Conservation (phyloP, 768 basidiomycete genomes). For the Agrocybe praecox region DNA sequence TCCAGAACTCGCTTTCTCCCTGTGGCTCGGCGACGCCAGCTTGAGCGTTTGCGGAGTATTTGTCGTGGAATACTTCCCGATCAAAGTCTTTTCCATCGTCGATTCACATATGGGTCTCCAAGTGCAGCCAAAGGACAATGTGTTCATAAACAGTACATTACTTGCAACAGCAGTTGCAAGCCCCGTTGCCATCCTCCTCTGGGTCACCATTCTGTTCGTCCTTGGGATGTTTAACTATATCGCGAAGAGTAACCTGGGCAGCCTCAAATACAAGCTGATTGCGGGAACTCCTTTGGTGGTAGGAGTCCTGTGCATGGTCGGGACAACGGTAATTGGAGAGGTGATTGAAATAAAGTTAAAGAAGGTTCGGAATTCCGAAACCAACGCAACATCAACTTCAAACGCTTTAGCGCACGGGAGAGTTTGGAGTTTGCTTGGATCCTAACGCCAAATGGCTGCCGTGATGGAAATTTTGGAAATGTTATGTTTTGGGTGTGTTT, state of each 20-base stretch:
- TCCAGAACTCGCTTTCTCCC: slow-evolving; percentile 1
- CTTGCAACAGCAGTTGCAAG: background rate
- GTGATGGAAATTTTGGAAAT: no score
- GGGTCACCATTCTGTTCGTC: background rate
- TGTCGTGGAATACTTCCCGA: slow-evolving; percentile 14
- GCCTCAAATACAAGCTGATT: background rate
- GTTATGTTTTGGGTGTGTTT: no score
- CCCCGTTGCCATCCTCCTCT: background rate
- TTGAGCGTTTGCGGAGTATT: slow-evolving; percentile 8
- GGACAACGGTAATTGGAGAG: background rate
- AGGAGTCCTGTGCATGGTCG: background rate
- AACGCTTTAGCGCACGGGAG: no score
- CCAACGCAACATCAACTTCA: no score
- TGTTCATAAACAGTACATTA: background rate
- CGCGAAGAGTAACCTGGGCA: background rate
- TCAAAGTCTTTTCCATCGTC: background rate
- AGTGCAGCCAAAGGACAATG: background rate
- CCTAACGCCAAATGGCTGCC: no score
- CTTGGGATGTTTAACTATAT: background rate
- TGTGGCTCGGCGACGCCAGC: slow-evolving; percentile 5
- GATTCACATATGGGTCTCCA: background rate
- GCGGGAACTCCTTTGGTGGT: background rate
- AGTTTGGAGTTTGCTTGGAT: no score
- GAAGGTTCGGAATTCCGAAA: no score
- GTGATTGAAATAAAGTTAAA: background rate